These are phyloP conservation scores for Tricholoma sp. DNA, from an alignment of 768 basidiomycete genomes.

Conservation along the genomic window DNA sequence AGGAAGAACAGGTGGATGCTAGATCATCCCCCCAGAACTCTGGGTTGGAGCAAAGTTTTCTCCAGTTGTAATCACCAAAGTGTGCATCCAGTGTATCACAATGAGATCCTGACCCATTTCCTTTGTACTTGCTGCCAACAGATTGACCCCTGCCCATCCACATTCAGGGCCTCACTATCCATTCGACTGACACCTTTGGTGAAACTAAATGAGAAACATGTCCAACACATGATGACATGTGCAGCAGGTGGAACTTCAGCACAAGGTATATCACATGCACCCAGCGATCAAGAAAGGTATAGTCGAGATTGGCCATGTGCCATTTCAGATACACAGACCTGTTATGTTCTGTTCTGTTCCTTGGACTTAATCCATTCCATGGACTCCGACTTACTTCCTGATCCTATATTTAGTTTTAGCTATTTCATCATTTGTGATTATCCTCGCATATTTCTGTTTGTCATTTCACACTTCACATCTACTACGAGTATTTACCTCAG, in stretches of 20 bases:
- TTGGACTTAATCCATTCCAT: too few relatives aligned
- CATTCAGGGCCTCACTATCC: constrained; percentile 20
- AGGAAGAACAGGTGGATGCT: too few relatives aligned
- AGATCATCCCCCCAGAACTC: too few relatives aligned
- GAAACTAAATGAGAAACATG: neutral
- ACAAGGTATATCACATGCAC: constrained; percentile 15
- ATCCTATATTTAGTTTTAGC: too few relatives aligned
- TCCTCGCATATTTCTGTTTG: too few relatives aligned
- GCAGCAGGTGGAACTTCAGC: constrained; percentile 18
- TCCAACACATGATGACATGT: neutral
- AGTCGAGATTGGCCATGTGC: constrained; percentile 1
- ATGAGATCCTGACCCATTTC: constrained; percentile 29
- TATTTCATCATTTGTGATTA: too few relatives aligned
- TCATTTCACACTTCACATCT: too few relatives aligned
- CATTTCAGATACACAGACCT: neutral
- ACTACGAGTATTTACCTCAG: too few relatives aligned
- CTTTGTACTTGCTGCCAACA: constrained; percentile 19
- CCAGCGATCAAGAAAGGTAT: neutral
- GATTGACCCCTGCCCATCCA: constrained; percentile 26
- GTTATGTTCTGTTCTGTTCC: too few relatives aligned
- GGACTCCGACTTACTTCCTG: too few relatives aligned
- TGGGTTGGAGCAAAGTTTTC: too few relatives aligned
- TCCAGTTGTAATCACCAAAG: constrained; percentile 23
- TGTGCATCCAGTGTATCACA: constrained; percentile 24
- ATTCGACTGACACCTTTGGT: constrained; percentile 16